Evolutionary conservation across 371 early-diverging fungal genomes (phyloP).

Genomic region (Lichtheimia ornata): DNA sequence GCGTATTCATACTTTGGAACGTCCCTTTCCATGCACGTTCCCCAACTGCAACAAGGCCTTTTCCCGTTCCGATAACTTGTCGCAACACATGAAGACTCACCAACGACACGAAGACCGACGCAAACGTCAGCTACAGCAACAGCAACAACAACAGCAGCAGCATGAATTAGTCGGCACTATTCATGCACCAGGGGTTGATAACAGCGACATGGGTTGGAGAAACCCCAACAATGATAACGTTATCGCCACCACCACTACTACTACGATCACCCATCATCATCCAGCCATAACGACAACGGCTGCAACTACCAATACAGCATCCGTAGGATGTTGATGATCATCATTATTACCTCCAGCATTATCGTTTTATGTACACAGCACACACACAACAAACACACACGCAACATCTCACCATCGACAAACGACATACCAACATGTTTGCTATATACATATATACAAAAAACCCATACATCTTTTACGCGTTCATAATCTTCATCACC

Average conservation of each 20-base stretch:
- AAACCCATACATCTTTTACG: too few species aligned
- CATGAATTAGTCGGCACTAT: not conserved
- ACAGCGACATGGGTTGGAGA: not conserved
- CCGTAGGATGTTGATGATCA: too few species aligned
- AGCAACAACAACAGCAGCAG: constrained; percentile 21
- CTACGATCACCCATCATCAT: too few species aligned
- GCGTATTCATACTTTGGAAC: constrained; percentile 83
- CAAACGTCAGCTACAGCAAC: constrained; percentile 26
- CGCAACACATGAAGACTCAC: constrained; percentile 66
- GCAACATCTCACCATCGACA: not conserved
- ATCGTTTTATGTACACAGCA: not conserved
- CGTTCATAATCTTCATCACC: too few species aligned
- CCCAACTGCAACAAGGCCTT: constrained; percentile 78
- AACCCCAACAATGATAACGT: too few species aligned
- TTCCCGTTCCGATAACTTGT: constrained; percentile 76
- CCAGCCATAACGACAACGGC: too few species aligned
- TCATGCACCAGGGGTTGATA: constrained; percentile 3
- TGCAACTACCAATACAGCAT: too few species aligned
- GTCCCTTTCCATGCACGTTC: constrained; percentile 72
- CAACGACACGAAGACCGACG: constrained; percentile 44
- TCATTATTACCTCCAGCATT: too few species aligned
- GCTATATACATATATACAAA: too few species aligned
- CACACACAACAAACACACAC: not conserved
- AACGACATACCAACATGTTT: too few species aligned
- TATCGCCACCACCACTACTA: too few species aligned